Evolutionary conservation across 495 filamentous ascomycete genomes (phyloP).

Genomic region (Tuber aestivum): DNA sequence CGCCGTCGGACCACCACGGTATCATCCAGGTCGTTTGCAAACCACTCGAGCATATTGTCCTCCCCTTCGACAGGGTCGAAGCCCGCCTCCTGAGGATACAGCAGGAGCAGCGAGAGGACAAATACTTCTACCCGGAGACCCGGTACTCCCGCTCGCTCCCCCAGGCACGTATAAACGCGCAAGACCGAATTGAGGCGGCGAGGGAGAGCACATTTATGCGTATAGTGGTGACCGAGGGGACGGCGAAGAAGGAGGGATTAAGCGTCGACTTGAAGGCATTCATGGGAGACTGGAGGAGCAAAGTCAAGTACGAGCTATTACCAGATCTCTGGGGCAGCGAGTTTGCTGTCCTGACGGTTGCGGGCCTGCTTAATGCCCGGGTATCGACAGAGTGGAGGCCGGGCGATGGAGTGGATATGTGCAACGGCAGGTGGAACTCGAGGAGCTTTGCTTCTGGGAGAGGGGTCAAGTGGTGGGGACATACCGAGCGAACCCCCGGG

Average conservation of each 20-base stretch:
- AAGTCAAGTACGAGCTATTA: slow-evolving; percentile 54
- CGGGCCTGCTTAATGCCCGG: slow-evolving; percentile 46
- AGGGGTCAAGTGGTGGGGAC: slow-evolving; percentile 1
- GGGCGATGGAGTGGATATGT: slow-evolving; percentile 46
- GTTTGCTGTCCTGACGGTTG: slow-evolving; percentile 53
- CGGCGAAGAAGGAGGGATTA: slow-evolving; percentile 46
- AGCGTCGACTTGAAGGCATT: slow-evolving; percentile 50
- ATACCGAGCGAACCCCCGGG: slow-evolving; percentile 22
- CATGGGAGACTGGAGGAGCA: slow-evolving; percentile 53
- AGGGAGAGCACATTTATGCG: slow-evolving; percentile 51
- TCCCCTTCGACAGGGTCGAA: slow-evolving; percentile 48
- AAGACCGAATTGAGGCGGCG: slow-evolving; percentile 55
- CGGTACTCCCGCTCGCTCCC: slow-evolving; percentile 49
- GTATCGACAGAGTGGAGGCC: slow-evolving; percentile 40
- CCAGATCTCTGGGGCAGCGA: slow-evolving; percentile 56
- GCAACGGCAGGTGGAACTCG: slow-evolving; percentile 54
- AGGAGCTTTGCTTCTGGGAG: slow-evolving; percentile 5
- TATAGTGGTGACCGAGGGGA: slow-evolving; percentile 49
- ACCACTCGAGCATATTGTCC: slow-evolving; percentile 49
- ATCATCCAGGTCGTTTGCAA: slow-evolving; percentile 64
- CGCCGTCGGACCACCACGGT: slow-evolving; percentile 69
- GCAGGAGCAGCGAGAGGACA: slow-evolving; percentile 18
- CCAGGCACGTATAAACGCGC: slow-evolving; percentile 52
- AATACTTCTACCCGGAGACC: slow-evolving; percentile 25
- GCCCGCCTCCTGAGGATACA: slow-evolving; percentile 42